Percentiles rank a stretch among this genome's conserved stretches.
Evolutionary conservation across 352 stramenopile species (phyloP).

Genomic region (Phytophthora foliorum): DNA sequence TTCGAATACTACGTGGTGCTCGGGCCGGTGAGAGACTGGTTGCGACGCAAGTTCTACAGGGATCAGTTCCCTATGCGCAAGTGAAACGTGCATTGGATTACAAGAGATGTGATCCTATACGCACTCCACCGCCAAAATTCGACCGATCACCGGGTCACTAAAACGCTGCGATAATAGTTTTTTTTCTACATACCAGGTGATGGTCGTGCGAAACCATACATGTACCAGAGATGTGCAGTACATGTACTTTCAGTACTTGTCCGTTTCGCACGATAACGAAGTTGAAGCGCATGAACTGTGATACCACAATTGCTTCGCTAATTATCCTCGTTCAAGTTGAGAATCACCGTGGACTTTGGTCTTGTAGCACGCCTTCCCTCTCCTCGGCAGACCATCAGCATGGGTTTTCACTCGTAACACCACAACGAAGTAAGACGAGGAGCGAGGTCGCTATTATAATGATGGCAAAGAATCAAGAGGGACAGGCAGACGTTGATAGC

Average conservation of each 20-base stretch:
- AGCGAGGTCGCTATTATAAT: too few species aligned
- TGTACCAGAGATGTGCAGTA: too few species aligned
- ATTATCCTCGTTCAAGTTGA: too few species aligned
- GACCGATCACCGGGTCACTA: background rate
- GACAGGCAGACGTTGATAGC: background rate
- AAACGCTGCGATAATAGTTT: background rate
- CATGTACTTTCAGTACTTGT: background rate
- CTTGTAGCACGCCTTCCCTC: too few species aligned
- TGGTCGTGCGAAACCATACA: background rate
- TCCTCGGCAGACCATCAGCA: too few species aligned
- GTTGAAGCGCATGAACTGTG: too few species aligned
- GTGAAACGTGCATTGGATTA: constrained; percentile 17
- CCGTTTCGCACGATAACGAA: background rate
- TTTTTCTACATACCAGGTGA: background rate
- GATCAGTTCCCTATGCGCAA: constrained; percentile 57
- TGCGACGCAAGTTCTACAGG: constrained; percentile 62
- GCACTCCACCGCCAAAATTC: background rate
- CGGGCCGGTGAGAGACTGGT: constrained; percentile 56
- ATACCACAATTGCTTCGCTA: too few species aligned
- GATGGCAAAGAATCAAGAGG: background rate
- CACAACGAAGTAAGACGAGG: background rate
- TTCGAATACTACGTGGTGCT: constrained; percentile 57
- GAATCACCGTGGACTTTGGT: too few species aligned
- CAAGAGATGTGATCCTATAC: background rate
- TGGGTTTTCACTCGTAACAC: too few species aligned